phyloP scores from a whole-genome alignment of 805 yeast species.

The Ogataea nonfermentans region DNA sequence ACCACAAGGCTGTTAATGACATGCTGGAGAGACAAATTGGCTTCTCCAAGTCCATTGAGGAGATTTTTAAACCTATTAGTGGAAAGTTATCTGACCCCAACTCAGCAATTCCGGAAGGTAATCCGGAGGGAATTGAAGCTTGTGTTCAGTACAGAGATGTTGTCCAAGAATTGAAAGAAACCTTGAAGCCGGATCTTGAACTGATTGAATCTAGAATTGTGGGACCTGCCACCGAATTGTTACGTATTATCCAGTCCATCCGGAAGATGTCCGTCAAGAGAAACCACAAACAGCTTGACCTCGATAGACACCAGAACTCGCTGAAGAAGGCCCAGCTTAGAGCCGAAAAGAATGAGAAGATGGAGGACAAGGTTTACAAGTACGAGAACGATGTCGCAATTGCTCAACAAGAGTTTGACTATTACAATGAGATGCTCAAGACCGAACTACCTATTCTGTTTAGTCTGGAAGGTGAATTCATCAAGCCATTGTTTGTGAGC shows the following conservation, averaged over 20 bases:
- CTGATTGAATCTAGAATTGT: conserved; percentile 88
- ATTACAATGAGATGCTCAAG: conserved; percentile 92
- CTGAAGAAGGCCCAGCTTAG: conserved; percentile 74
- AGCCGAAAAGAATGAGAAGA: conserved; percentile 81
- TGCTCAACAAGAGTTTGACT: conserved; percentile 94
- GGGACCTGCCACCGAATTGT: conserved; percentile 86
- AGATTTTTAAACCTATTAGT: conserved; percentile 91
- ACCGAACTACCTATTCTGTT: conserved; percentile 86
- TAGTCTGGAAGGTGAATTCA: conserved; percentile 85
- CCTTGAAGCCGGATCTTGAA: conserved; percentile 88
- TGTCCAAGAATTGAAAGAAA: conserved; percentile 80
- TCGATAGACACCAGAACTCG: conserved; percentile 77
- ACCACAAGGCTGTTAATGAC: conserved; percentile 87
- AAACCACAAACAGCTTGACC: conserved; percentile 90
- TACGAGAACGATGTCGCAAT: conserved; percentile 86
- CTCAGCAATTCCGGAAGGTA: conserved; percentile 83
- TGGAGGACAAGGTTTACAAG: conserved; percentile 84
- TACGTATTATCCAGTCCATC: conserved; percentile 75
- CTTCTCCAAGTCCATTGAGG: conserved; percentile 93
- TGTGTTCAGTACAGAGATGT: conserved; percentile 87
- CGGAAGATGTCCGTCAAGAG: conserved; percentile 95
- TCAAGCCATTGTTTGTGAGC: conserved; percentile 89
- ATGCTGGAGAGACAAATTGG: conserved; percentile 93
- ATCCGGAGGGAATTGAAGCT: conserved; percentile 95
- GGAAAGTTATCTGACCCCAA: conserved; percentile 91